Conservation (phyloP, 1,284 basidiomycete genomes). For the Pascua sp. region DNA sequence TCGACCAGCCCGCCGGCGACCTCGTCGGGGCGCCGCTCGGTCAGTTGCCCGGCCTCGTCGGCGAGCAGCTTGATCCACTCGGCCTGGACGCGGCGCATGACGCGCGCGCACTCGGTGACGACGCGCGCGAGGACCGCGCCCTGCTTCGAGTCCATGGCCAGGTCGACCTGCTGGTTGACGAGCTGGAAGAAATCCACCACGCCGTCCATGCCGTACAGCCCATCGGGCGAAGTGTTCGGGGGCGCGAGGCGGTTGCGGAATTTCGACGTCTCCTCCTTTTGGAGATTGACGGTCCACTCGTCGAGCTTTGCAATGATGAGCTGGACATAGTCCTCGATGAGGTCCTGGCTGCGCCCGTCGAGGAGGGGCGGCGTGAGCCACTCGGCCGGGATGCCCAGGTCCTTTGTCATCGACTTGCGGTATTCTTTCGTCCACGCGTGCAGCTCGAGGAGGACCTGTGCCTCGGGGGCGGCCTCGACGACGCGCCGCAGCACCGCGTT, state of each 20-base stretch:
- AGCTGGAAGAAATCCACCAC: slow-evolving; percentile 96
- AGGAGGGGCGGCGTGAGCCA: slow-evolving; percentile 83
- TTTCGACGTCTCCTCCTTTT: slow-evolving; percentile 82
- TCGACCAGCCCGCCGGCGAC: slow-evolving; percentile 84
- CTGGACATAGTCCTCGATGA: slow-evolving; percentile 94
- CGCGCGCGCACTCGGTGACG: slow-evolving; percentile 79
- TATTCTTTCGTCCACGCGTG: slow-evolving; percentile 96
- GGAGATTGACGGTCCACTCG: slow-evolving; percentile 93
- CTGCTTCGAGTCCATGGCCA: slow-evolving; percentile 92
- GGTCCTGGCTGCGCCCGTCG: slow-evolving; percentile 84
- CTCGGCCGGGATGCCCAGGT: slow-evolving; percentile 75
- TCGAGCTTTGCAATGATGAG: slow-evolving; percentile 93
- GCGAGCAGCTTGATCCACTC: slow-evolving; percentile 85
- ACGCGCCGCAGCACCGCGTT: slow-evolving; percentile 71
- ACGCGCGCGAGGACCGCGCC: slow-evolving; percentile 88
- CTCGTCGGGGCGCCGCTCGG: slow-evolving; percentile 79
- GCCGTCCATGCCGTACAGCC: slow-evolving; percentile 85
- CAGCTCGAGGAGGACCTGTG: slow-evolving; percentile 76
- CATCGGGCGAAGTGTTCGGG: slow-evolving; percentile 84
- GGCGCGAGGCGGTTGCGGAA: slow-evolving; percentile 79
- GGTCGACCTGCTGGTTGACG: slow-evolving; percentile 95
- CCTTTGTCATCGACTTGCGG: slow-evolving; percentile 82
- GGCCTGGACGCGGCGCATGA: slow-evolving; percentile 85
- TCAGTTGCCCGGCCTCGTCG: slow-evolving; percentile 79
- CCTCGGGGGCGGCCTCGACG: slow-evolving; percentile 74